A percentile compares a stretch with the other conserved stretches of the same genome.
Conservation (phyloP, 208 protist species). For the Trichomonas gallinae region DNA sequence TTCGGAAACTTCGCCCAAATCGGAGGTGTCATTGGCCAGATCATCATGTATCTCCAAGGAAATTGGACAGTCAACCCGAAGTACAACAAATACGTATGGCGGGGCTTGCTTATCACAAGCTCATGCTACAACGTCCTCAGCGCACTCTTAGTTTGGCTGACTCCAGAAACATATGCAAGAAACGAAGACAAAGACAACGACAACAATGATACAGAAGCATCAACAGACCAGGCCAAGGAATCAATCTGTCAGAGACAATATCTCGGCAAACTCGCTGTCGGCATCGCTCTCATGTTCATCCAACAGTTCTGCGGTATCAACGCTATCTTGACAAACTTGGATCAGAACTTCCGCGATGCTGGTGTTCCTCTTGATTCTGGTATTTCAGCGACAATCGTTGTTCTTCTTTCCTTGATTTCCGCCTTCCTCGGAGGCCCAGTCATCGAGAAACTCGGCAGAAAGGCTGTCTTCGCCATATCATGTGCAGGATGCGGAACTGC, state of each 20-base stretch:
- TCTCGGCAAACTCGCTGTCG: neutral
- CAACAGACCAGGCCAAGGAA: neutral
- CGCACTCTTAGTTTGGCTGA: neutral
- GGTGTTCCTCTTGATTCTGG: neutral
- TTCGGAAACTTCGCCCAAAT: neutral
- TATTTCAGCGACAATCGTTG: neutral
- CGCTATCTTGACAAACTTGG: constrained; percentile 17
- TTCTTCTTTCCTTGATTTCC: too few relatives aligned
- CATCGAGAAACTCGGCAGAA: neutral
- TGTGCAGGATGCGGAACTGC: neutral
- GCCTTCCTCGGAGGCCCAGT: too few relatives aligned
- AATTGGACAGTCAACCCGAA: neutral
- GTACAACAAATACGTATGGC: neutral
- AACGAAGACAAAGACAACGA: neutral
- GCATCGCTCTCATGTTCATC: constrained; percentile 19
- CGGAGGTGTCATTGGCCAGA: neutral
- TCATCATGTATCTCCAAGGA: neutral
- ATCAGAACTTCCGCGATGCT: neutral
- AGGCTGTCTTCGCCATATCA: neutral
- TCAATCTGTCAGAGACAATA: neutral
- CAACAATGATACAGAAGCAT: neutral
- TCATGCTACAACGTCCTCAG: neutral
- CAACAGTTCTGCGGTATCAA: constrained; percentile 28
- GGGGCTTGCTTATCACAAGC: neutral
- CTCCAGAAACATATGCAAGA: neutral